These are phyloP conservation scores for Exserohilum turcica DNA, from an alignment of 2,329 filamentous ascomycete genomes.

Conservation along the genomic window DNA sequence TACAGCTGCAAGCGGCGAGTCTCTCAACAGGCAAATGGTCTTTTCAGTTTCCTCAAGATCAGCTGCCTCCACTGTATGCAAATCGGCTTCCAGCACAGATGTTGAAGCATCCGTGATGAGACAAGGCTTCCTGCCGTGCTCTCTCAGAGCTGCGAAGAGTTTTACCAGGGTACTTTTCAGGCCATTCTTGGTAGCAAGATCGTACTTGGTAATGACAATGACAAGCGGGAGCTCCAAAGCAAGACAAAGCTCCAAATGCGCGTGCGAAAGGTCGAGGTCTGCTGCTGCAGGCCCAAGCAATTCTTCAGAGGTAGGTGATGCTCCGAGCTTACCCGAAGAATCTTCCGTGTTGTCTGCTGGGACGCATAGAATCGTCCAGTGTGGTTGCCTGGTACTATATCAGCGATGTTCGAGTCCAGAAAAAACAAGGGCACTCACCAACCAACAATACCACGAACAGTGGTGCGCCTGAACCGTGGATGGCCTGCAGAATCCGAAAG, in stretches of 20 bases:
- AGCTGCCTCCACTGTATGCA: conserved; percentile 61
- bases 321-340: conserved; percentile 47
- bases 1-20: conserved; percentile 60
- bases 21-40: conserved; percentile 58
- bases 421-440: conserved; percentile 58
- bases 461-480: conserved; percentile 85
- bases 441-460: conserved; percentile 85
- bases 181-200: conserved; percentile 75
- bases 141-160: conserved; percentile 78
- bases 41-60: conserved; percentile 65
- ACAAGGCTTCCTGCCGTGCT: conserved; percentile 71
- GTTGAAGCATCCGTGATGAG: conserved; percentile 59
- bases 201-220: conserved; percentile 88
- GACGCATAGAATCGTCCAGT: conserved; percentile 90
- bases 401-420: neutral
- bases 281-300: conserved; percentile 57
- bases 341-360: conserved; percentile 74
- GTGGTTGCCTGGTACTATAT: conserved; percentile 63
- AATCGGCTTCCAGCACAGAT: conserved; percentile 43
- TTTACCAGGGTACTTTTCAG: conserved; percentile 73
- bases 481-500: conserved; percentile 92
- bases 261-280: conserved; percentile 73
- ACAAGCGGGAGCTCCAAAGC: conserved; percentile 77
- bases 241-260: conserved; percentile 84
- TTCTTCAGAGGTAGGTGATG: conserved; percentile 59